These are phyloP conservation scores for Geotrichum cucujoidarum DNA, from an alignment of 1,139 yeast genomes.

Conservation along the genomic window DNA sequence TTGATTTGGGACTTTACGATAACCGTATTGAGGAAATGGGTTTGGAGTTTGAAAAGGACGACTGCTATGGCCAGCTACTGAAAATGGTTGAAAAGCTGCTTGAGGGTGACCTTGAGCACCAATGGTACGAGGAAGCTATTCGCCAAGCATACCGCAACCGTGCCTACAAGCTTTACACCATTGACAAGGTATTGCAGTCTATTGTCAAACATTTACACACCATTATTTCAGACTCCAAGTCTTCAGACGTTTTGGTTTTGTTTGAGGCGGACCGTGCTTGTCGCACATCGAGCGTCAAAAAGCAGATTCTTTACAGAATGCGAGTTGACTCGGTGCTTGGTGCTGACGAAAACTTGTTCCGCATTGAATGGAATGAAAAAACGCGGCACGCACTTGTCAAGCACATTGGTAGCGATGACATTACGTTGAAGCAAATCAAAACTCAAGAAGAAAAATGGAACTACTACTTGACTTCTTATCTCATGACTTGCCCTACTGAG, in stretches of 20 bases:
- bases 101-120: conserved; percentile 90
- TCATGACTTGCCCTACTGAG: conserved; percentile 95
- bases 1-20: conserved; percentile 75
- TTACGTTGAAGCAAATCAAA: conserved; percentile 74
- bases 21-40: conserved; percentile 80
- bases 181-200: conserved; percentile 88
- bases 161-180: conserved; percentile 87
- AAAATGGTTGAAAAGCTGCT: conserved; percentile 68
- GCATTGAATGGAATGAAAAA: conserved; percentile 63
- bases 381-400: conserved; percentile 62
- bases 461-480: conserved; percentile 85
- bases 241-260: conserved; percentile 72
- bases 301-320: conserved; percentile 86
- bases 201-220: conserved; percentile 83
- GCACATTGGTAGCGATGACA: conserved; percentile 80
- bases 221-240: conserved; percentile 69
- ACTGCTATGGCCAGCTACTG: conserved; percentile 73
- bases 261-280: conserved; percentile 75
- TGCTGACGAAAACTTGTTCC: conserved; percentile 86
- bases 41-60: conserved; percentile 64
- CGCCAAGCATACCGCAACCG: conserved; percentile 93
- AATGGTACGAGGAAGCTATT: conserved; percentile 90
- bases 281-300: conserved; percentile 58
- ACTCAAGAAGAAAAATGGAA: conserved; percentile 81
- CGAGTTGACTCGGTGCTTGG: conserved; percentile 78